Conservation (phyloP, 1,284 basidiomycete species). For the Agaricales sp. region DNA sequence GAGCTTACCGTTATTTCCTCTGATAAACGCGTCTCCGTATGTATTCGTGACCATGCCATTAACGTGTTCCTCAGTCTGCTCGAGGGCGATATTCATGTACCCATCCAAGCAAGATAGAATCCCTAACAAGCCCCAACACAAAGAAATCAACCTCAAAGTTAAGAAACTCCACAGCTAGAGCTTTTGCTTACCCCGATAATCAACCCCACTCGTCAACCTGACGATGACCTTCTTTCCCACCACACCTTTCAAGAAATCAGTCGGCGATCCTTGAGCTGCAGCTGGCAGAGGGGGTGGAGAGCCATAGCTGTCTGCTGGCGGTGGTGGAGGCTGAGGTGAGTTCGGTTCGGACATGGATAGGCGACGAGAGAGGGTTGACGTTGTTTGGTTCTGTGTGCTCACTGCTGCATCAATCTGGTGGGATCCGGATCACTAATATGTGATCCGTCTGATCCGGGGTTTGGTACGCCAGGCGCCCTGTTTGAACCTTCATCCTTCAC, state of each 20-base stretch:
- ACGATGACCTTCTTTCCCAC: conserved; percentile 95
- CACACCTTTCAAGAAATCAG: conserved; percentile 86
- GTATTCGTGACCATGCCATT: conserved; percentile 78
- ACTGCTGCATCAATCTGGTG: too few species aligned
- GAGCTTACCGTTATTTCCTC: conserved; percentile 90
- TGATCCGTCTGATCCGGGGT: too few species aligned
- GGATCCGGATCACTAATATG: too few species aligned
- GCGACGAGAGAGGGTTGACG: too few species aligned
- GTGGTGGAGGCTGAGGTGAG: not conserved
- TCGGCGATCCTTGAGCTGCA: conserved; percentile 63
- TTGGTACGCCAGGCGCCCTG: too few species aligned
- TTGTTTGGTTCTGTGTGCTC: too few species aligned
- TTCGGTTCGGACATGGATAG: too few species aligned
- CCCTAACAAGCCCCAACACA: conserved; percentile 36
- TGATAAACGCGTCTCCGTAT: conserved; percentile 92
- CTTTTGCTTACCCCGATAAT: conserved; percentile 85
- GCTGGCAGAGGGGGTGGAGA: conserved; percentile 43
- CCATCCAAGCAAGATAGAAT: conserved; percentile 95
- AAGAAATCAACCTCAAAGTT: conserved; percentile 1
- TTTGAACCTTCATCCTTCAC: too few species aligned
- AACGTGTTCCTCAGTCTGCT: conserved; percentile 94
- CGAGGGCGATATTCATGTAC: conserved; percentile 97
- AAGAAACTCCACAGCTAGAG: not conserved
- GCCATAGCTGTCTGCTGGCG: not conserved
- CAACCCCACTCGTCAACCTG: conserved; percentile 89